These are phyloP conservation scores for Aphanomyces invadans DNA, from an alignment of 352 stramenopile species.

Conservation along the genomic window DNA sequence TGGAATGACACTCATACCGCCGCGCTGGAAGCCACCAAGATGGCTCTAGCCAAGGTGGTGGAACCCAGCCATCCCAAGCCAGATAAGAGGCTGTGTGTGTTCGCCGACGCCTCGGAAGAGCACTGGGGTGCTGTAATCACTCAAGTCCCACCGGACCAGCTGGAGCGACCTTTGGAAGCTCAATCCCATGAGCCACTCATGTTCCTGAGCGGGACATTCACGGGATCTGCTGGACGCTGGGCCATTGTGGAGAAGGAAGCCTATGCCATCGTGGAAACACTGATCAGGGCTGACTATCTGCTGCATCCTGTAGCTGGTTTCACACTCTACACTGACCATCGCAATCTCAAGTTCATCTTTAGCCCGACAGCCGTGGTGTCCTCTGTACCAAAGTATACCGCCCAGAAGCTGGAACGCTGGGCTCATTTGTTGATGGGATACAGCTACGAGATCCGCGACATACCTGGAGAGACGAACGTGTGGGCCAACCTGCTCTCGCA, in stretches of 20 bases:
- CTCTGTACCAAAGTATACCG: constrained; percentile 25
- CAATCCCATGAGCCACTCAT: constrained; percentile 27
- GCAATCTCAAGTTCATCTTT: constrained; percentile 16
- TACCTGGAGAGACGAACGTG: constrained; percentile 14
- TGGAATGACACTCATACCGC: neutral
- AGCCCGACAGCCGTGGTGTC: neutral
- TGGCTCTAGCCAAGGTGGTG: neutral
- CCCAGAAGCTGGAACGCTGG: constrained; percentile 27
- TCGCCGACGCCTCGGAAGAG: constrained; percentile 27
- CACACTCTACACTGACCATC: constrained; percentile 16
- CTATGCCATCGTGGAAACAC: constrained; percentile 1
- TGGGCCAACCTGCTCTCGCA: constrained; percentile 25
- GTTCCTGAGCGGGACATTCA: constrained; percentile 5
- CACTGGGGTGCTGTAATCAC: constrained; percentile 26
- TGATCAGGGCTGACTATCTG: constrained; percentile 8
- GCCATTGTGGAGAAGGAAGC: constrained; percentile 20
- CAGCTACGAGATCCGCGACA: constrained; percentile 23
- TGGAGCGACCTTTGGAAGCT: neutral
- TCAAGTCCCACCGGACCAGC: constrained; percentile 5
- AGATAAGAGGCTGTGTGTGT: constrained; percentile 25
- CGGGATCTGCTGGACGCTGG: neutral
- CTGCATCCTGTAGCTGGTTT: constrained; percentile 11
- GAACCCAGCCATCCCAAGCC: constrained; percentile 20
- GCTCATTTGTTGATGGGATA: constrained; percentile 23
- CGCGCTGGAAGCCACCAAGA: neutral